Conservation (phyloP, 805 yeast species). For the Kuraishia hungarica region DNA sequence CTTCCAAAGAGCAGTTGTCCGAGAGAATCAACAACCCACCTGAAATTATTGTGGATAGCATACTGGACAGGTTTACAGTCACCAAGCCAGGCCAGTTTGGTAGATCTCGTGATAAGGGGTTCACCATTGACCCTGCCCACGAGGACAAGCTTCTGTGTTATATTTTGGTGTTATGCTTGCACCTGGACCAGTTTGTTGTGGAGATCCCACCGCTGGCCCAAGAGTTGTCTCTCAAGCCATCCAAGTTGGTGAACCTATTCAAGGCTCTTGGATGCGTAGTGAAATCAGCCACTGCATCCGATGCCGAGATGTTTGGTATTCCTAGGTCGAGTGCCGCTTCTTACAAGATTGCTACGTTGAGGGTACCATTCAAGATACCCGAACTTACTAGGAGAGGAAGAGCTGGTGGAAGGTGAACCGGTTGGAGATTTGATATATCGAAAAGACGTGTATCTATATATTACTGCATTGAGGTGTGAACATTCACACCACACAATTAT, state of each 20-base stretch:
- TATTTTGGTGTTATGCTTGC: conserved; percentile 63
- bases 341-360: conserved; percentile 74
- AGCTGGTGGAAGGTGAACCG: neutral
- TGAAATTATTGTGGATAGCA: conserved; percentile 60
- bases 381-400: conserved; percentile 54
- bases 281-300: conserved; percentile 62
- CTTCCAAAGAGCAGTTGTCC: conserved; percentile 48
- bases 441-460: too few relatives aligned
- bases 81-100: conserved; percentile 58
- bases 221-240: conserved; percentile 75
- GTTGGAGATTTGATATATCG: too few relatives aligned
- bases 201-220: conserved; percentile 77
- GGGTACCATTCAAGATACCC: conserved; percentile 86
- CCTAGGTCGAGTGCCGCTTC: conserved; percentile 42
- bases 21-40: conserved; percentile 65
- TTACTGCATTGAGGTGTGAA: too few relatives aligned
- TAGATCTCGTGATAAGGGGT: conserved; percentile 68
- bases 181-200: conserved; percentile 65
- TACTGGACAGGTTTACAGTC: conserved; percentile 65
- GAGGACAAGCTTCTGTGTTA: conserved; percentile 84
- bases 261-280: conserved; percentile 77
- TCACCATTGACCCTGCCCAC: conserved; percentile 74
- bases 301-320: conserved; percentile 66
- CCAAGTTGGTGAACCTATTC: conserved; percentile 58
- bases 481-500: too few relatives aligned